These are phyloP conservation scores for Ogataea nakhonphanomensis DNA, from an alignment of 805 yeast species.

Conservation along the genomic window DNA sequence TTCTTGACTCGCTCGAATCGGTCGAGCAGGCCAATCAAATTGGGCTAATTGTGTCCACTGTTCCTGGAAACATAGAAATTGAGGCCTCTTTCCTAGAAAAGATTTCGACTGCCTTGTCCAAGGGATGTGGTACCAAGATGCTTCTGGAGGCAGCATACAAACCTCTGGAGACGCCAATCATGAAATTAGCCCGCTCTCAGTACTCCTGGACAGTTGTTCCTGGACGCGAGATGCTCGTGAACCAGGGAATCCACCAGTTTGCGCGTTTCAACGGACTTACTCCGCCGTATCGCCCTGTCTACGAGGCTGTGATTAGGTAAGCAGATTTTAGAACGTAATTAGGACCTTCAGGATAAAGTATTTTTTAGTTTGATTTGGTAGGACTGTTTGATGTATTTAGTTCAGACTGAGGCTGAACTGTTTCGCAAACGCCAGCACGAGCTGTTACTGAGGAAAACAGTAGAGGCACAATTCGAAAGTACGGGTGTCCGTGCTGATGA, in stretches of 20 bases:
- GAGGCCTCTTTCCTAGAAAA: conserved; percentile 48
- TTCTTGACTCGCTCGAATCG: conserved; percentile 49
- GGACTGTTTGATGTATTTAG: conserved; percentile 5
- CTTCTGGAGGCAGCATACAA: conserved; percentile 93
- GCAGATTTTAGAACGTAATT: conserved; percentile 1
- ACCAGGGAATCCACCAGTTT: conserved; percentile 91
- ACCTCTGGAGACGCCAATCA: conserved; percentile 81
- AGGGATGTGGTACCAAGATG: conserved; percentile 45
- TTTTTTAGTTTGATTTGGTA: no score
- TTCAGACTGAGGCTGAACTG: conserved; percentile 7
- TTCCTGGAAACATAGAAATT: conserved; percentile 77
- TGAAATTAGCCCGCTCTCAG: conserved; percentile 66
- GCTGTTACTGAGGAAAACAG: conserved; percentile 1
- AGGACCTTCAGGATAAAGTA: background rate
- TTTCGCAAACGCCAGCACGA: conserved; percentile 1
- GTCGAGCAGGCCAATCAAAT: conserved; percentile 44
- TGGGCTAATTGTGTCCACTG: conserved; percentile 68
- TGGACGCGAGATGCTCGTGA: conserved; percentile 88
- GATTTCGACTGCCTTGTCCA: conserved; percentile 45
- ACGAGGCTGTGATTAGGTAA: conserved; percentile 48
- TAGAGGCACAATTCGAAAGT: conserved; percentile 7
- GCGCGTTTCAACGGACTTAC: conserved; percentile 64
- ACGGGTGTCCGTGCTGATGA: background rate
- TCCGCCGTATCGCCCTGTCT: conserved; percentile 62
- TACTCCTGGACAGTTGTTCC: conserved; percentile 78